Evolutionary conservation across 805 yeast genomes (phyloP).

Genomic region (Debaryomyces tyrocola): DNA sequence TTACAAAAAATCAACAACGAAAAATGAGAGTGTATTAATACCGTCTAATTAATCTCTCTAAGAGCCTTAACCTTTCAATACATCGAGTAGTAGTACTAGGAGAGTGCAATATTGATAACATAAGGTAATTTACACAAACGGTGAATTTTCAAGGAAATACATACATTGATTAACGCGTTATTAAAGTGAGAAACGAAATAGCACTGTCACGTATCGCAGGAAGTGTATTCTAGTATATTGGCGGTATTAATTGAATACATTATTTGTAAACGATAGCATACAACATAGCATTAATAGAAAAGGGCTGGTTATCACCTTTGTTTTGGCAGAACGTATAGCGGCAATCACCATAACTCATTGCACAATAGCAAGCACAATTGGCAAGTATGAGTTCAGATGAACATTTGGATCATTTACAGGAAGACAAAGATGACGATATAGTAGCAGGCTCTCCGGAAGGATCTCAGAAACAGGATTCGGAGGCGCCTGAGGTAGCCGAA

Average conservation of each 20-base stretch:
- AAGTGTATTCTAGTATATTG: no score
- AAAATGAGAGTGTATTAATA: background rate
- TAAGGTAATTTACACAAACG: background rate
- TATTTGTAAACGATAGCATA: no score
- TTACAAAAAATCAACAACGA: background rate
- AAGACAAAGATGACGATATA: background rate
- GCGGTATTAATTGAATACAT: no score
- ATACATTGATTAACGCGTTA: no score
- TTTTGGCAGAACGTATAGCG: background rate
- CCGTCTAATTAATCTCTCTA: background rate
- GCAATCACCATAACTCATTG: background rate
- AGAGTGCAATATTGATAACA: background rate
- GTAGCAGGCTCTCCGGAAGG: no score
- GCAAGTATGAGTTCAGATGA: conserved; percentile 2
- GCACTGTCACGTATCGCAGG: no score
- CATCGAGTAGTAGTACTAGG: background rate
- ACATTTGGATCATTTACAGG: conserved; percentile 2
- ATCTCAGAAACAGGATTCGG: no score
- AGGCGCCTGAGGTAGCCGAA: background rate
- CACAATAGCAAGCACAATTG: background rate
- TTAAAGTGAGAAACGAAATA: no score
- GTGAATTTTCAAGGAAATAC: background rate
- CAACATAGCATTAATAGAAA: no score
- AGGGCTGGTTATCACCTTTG: no score
- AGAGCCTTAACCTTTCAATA: background rate